Evolutionary conservation across 2,329 filamentous ascomycete genomes (phyloP).

Genomic region (Seiridium cupressi): DNA sequence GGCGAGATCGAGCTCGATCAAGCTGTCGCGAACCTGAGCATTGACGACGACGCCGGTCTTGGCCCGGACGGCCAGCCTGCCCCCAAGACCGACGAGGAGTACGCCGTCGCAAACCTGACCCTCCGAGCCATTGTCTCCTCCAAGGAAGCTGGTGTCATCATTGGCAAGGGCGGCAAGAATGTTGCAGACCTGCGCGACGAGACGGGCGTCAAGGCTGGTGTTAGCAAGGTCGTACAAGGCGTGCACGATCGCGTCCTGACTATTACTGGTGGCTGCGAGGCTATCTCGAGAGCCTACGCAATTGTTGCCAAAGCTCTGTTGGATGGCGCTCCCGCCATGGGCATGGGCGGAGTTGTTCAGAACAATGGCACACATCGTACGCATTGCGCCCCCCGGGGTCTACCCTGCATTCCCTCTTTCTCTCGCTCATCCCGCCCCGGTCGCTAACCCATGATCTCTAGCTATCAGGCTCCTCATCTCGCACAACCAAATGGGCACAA

Average conservation of each 20-base stretch:
- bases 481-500: constrained; percentile 99
- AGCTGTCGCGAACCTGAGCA: constrained; percentile 62
- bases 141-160: constrained; percentile 98
- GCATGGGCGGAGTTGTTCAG: constrained; percentile 88
- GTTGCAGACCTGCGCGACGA: constrained; percentile 96
- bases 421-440: neutral
- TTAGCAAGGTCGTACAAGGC: constrained; percentile 97
- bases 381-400: constrained; percentile 33
- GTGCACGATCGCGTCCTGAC: constrained; percentile 97
- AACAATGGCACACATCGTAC: constrained; percentile 92
- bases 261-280: constrained; percentile 85
- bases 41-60: constrained; percentile 60
- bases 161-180: constrained; percentile 98
- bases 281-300: constrained; percentile 88
- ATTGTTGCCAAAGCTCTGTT: constrained; percentile 89
- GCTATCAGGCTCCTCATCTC: constrained; percentile 98
- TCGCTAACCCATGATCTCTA: constrained; percentile 38
- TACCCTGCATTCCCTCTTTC: constrained; percentile 8
- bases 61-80: constrained; percentile 74
- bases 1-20: constrained; percentile 59
- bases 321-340: constrained; percentile 90
- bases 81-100: constrained; percentile 95
- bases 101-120: constrained; percentile 87
- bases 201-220: constrained; percentile 95
- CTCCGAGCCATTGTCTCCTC: constrained; percentile 97